Base-by-base conservation (phyloP, 2,329 filamentous ascomycete genomes). In the Aspergillus ustus region DNA sequence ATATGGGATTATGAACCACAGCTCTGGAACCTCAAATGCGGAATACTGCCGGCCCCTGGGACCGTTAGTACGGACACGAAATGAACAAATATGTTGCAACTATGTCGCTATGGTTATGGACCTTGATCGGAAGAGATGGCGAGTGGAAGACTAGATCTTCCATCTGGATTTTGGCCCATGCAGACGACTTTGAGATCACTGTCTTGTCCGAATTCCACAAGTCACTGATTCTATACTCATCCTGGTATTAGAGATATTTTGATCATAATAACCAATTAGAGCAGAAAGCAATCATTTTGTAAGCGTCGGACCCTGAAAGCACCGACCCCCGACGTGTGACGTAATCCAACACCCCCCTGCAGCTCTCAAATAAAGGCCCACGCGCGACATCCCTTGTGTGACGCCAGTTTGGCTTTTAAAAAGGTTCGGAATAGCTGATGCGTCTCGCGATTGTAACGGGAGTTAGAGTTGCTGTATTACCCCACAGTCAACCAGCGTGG, bases 41-140 rank as follows among this genome's bases (percentile, higher is more conserved):
- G 65, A 89, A 89, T 63, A 80, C 88, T 52, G 86, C 86, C 2
- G 87, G 87, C 0, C 87, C 87, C 0, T 89, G 87, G 87, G 87
- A 89, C 70, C 82, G 87, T 0, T 78, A 82, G 0, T 89, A 89
- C 63, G 86, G 86, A 0, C 88, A 83, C 60, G 86, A 89, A 62
- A 87, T 89, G 86, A 87, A 86, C 58, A 76, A 81, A 7, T 89
- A 89, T 66, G 70, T 88, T 4, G 83, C 83, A 56, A 79, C 89
- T 52, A 81, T 88, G 70, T 82, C 83, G 0, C 70, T 85, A 15
- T 85, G 85, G 73, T 80, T 89, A 63, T 89, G 86, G 86, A 81
- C 83, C 0, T 62, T 87, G 6, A 49, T 72, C 34, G 72, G 71
- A 15, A 69, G 68, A 22, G 61, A 69, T 50, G 57, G 58, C 54